A percentile compares a stretch with the other conserved stretches of the same genome.
These are phyloP conservation scores for Pulveroboletus sp. DNA, from an alignment of 768 basidiomycete genomes.

Conservation along the genomic window DNA sequence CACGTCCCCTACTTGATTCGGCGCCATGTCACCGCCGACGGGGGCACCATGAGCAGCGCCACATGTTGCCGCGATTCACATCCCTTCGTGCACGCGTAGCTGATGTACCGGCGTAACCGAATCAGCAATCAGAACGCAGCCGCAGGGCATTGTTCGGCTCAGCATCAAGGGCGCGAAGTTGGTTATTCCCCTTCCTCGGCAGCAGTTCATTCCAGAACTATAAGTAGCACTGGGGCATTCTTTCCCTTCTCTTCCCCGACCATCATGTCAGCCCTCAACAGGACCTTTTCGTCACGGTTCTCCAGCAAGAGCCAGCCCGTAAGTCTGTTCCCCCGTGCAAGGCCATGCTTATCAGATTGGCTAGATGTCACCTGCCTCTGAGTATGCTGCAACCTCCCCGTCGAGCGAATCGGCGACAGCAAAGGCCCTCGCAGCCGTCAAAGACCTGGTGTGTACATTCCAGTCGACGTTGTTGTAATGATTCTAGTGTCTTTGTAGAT, in stretches of 20 bases:
- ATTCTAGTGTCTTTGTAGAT: constrained; percentile 13
- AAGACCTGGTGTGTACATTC: constrained; percentile 24
- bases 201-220: constrained; percentile 12
- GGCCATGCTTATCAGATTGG: constrained; percentile 1
- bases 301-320: constrained; percentile 26
- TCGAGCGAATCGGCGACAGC: constrained; percentile 14
- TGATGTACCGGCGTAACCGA: too few relatives aligned
- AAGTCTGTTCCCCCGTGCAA: not conserved
- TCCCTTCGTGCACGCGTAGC: too few relatives aligned
- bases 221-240: constrained; percentile 19
- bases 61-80: too few relatives aligned
- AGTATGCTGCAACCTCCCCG: constrained; percentile 1
- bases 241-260: constrained; percentile 1
- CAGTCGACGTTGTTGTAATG: not conserved
- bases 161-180: constrained; percentile 6
- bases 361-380: constrained; percentile 12
- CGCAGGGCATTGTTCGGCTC: too few relatives aligned
- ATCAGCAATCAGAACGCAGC: too few relatives aligned
- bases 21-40: too few relatives aligned
- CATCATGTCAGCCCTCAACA: constrained; percentile 26
- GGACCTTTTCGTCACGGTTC: constrained; percentile 29
- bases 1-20: not conserved
- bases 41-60: not conserved
- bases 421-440: constrained; percentile 26
- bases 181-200: constrained; percentile 17